phyloP scores from a whole-genome alignment of 176 grass and related monocot species.

The Hsuehochloa calcarea region DNA sequence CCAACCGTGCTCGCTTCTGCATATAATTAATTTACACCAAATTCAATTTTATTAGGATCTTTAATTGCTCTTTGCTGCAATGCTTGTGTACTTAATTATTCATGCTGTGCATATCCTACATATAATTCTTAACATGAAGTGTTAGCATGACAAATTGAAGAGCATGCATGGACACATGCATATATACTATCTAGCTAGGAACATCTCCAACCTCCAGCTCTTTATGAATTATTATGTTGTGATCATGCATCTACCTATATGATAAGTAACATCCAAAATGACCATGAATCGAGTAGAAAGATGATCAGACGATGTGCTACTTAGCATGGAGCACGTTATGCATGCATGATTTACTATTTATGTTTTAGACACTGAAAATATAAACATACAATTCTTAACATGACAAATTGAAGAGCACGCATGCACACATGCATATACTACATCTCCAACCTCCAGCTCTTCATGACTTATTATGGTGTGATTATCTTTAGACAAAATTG shows the following conservation, averaged over 20 bases:
- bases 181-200: neutral
- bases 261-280: neutral
- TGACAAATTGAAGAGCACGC: neutral
- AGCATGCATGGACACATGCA: neutral
- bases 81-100: neutral
- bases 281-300: neutral
- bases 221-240: neutral
- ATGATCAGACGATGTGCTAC: neutral
- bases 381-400: neutral
- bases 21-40: neutral
- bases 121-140: neutral
- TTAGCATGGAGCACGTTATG: neutral
- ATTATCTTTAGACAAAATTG: neutral
- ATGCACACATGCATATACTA: neutral
- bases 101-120: neutral
- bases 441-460: neutral
- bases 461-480: neutral
- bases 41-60: neutral
- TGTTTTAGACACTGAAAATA: too few relatives aligned
- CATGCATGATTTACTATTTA: neutral
- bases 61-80: neutral
- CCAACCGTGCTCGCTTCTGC: conserved; percentile 48
- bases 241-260: neutral
- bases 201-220: neutral
- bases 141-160: neutral